Evolutionary conservation across 2,329 filamentous ascomycete genomes (phyloP), one percentile per base, ranked within the genome.

Genomic region (Metarhizium guizhouense): DNA sequence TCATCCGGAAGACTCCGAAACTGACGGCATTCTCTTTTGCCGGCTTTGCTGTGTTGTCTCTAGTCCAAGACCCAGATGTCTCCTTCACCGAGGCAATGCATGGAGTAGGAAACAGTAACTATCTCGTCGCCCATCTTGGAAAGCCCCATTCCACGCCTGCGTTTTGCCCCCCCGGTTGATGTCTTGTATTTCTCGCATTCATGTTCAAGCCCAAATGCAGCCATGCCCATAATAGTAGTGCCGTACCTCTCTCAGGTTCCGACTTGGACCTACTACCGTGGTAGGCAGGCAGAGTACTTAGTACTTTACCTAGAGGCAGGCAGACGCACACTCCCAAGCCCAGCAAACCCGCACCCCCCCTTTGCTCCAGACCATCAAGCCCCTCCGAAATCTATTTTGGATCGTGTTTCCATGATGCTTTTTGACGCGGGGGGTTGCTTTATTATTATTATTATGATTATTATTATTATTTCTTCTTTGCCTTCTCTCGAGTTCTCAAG

Each of bases 301-400:
- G 25, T 25, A 25, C 25, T 25, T 1, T 25, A 25, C 25, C 38
- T 5, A 11, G 8, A 13, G 38, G 38, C 38, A 40, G 38, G 38
- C 20, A 48, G 25, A 52, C 42, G 50, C 47, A 50, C 52, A 53
- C 47, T 45, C 47, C 45, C 32, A 36, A 16, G 6, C 25, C 51
- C 42, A 18, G 34, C 10, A 18, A 14, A 45, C 18, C 45, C 47
- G 51, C 54, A 56, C 54, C 36, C 51, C 50, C 54, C 54, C 34
- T 40, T 40, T 16, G 38, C 36, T 42, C 29, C 29, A 55, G 32
- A 14, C 4, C 11, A 11, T n/a, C 29, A 42, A 30, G 6, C 14
- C 51, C 53, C 51, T 53, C 55, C 55, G 50, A 30, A 48, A 54
- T 51, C 55, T 56, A 56, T 56, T 56, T 56, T 53, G 47, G 52